Evolutionary conservation across 2,329 filamentous ascomycete species (phyloP), one percentile per base, ranked within the genome.

Genomic region (Byssochlamys sp.): DNA sequence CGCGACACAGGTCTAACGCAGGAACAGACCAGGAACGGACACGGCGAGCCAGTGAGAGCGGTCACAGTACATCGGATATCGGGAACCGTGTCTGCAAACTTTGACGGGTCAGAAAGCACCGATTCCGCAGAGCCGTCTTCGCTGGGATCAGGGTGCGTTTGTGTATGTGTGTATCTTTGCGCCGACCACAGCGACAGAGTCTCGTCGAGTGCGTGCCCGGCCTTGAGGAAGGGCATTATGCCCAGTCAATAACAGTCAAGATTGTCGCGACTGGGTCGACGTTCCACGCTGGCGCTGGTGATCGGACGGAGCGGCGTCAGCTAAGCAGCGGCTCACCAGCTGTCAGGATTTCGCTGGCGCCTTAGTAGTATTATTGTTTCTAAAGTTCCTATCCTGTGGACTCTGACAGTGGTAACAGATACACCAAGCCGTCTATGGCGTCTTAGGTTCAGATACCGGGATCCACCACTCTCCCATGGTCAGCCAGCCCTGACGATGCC

Each of bases 1-100:
- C 54, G 53, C 54, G 57, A 62, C 57, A 64, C 61, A 62, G 55
- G 69, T 63, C 69, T 72, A 72, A 70, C 70, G 69, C 69, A 72
- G 69, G 69, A 71, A 72, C 69, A 70, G 63, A 60, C 59, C 56
- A 62, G 62, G 31, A 12, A 57, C 24, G 24, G 33, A 27, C 12
- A 52, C 12, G 6, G 28, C 14, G 31, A 54, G 35, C 53, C 53
- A 54, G 28, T 54, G 19, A 54, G 53, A 51, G 24, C 49, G 19
- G 12, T 10, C 49, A 51, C 49, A 12, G 49, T 6, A 26, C 25
- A 26, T 51, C 49, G 27, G 49, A 28, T 12, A 51, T 51, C 49
- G 24, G 49, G 49, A 26, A 51, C 19, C n/a, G 14, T 45, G 12
- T 45, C 7, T 45, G n/a, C 39, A 45, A 45, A 45, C 39, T 45